Evolutionary conservation across 78 protist genomes (phyloP).

Genomic region (Pirum gemmata): DNA sequence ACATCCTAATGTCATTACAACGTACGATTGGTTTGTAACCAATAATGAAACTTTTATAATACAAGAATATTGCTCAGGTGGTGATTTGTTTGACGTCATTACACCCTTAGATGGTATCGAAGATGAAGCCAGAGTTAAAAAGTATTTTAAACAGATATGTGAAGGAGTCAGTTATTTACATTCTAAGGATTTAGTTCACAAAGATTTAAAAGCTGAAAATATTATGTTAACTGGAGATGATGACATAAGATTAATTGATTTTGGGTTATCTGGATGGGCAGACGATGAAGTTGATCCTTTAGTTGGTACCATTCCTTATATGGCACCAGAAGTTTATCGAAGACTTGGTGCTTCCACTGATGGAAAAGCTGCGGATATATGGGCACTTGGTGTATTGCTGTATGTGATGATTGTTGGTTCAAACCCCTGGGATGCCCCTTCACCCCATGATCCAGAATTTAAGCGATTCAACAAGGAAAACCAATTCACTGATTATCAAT

Average conservation of each 20-base stretch:
- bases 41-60: background rate
- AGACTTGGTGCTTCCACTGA: background rate
- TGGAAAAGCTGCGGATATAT: slow-evolving; percentile 40
- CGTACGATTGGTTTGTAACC: background rate
- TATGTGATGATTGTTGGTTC: slow-evolving; percentile 71
- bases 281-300: background rate
- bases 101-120: slow-evolving; percentile 22
- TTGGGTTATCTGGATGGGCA: slow-evolving; percentile 56
- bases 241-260: slow-evolving; percentile 72
- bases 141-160: background rate
- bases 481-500: too few relatives aligned
- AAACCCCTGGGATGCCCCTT: slow-evolving; percentile 49
- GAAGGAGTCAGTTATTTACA: slow-evolving; percentile 11
- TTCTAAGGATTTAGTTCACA: background rate
- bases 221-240: slow-evolving; percentile 62
- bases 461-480: background rate
- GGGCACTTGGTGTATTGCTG: slow-evolving; percentile 76
- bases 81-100: slow-evolving; percentile 26
- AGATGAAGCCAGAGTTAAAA: background rate
- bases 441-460: slow-evolving; percentile 37
- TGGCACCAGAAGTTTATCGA: background rate
- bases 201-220: slow-evolving; percentile 76
- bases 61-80: background rate
- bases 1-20: background rate
- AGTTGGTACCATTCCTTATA: background rate